Conservation (phyloP, 768 basidiomycete species). For the Trametes coccinea region DNA sequence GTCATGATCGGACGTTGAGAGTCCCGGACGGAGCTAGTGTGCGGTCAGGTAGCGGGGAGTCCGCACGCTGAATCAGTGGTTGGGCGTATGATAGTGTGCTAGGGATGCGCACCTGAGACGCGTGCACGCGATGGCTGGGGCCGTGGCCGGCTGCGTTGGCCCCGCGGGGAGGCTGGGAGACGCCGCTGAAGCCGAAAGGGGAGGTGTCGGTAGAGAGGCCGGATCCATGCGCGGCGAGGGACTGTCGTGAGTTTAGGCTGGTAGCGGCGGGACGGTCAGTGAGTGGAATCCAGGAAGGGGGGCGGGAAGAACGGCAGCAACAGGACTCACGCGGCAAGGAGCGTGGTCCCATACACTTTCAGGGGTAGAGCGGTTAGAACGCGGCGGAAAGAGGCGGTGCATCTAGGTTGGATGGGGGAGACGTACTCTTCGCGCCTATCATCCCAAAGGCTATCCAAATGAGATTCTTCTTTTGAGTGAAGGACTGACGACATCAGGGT, state of each 20-base stretch:
- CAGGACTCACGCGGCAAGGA: not conserved
- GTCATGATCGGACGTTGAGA: not conserved
- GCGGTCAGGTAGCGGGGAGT: too few relatives aligned
- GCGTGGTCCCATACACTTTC: not conserved
- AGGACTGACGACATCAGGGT: not conserved
- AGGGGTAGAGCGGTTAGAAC: not conserved
- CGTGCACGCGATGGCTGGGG: too few relatives aligned
- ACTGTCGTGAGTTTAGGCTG: not conserved
- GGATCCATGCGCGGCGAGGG: not conserved
- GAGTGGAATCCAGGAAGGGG: too few relatives aligned
- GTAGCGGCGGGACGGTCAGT: not conserved
- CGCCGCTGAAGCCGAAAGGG: not conserved
- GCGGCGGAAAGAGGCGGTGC: not conserved
- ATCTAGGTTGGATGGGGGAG: not conserved
- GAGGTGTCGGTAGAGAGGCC: not conserved
- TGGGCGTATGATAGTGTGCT: too few relatives aligned
- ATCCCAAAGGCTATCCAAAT: conserved; percentile 7
- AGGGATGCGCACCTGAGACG: too few relatives aligned
- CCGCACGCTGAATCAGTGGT: too few relatives aligned
- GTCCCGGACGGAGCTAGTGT: not conserved
- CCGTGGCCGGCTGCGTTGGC: not conserved
- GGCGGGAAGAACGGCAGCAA: not conserved
- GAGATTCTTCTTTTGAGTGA: not conserved
- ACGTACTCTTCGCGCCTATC: not conserved
- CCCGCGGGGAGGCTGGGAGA: too few relatives aligned